Conservation (phyloP, 2,329 filamentous ascomycete genomes). For the Hypoxylon sp. region DNA sequence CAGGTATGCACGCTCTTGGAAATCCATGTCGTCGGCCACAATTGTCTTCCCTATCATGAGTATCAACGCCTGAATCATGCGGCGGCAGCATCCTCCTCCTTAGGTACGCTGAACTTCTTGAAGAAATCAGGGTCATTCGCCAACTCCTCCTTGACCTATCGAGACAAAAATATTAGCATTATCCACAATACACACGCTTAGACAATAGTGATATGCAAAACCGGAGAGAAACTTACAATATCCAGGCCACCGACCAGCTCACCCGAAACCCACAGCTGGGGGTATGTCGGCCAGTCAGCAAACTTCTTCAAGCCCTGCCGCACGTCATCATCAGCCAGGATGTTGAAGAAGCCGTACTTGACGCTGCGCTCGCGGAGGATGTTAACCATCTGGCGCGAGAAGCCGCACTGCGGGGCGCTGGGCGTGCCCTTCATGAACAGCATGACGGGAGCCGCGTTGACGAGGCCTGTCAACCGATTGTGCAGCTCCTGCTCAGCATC, state of each 20-base stretch:
- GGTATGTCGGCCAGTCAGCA: conserved; percentile 98
- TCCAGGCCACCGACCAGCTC: conserved; percentile 94
- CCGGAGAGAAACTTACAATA: conserved; percentile 80
- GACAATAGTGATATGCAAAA: neutral
- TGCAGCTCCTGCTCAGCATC: conserved; percentile 84
- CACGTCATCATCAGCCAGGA: conserved; percentile 96
- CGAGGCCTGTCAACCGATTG: conserved; percentile 83
- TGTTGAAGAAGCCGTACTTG: conserved; percentile 99
- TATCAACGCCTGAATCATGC: conserved; percentile 41
- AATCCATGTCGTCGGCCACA: neutral
- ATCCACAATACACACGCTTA: conserved; percentile 25
- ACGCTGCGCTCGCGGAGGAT: conserved; percentile 91
- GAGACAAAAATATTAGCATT: conserved; percentile 25
- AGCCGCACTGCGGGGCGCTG: conserved; percentile 88
- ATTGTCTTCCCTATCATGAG: neutral
- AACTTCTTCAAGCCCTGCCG: conserved; percentile 96
- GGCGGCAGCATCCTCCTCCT: conserved; percentile 59
- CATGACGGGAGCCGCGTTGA: conserved; percentile 98
- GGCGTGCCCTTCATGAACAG: conserved; percentile 99
- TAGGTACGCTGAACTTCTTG: conserved; percentile 74
- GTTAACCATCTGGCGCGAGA: conserved; percentile 89
- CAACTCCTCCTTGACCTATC: conserved; percentile 92
- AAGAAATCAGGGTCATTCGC: conserved; percentile 88
- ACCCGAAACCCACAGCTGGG: conserved; percentile 92
- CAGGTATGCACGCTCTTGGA: neutral